Evolutionary conservation across 2,329 filamentous ascomycete species (phyloP), one percentile per base, ranked within the genome.

Genomic region (Tolypocladium cylindrosporum): DNA sequence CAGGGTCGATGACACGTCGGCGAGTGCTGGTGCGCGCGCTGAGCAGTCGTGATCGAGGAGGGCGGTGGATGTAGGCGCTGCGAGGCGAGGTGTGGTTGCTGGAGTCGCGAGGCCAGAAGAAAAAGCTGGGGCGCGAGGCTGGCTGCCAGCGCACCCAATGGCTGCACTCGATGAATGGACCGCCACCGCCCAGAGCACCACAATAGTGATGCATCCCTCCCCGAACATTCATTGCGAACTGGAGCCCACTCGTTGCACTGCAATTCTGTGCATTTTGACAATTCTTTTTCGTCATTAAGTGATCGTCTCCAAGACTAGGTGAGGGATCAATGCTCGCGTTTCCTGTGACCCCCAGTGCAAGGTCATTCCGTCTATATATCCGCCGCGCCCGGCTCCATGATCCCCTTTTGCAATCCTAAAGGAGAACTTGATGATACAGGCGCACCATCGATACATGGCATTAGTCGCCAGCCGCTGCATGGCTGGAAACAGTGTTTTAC

Each of bases 221-320:
- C 27, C 14, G 27, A 34, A 34, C 27, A 21, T 27, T 13, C 43
- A 16, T 31, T 31, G 43, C 11, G 24, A 43, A 11, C 3, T 39
- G 31, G 31, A 34, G 8, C 31, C 31, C 27, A 31, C 27, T 14
- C 45, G 13, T 34, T n/a, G 45, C 16, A 31, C 16, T 19, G 27
- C 8, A n/a, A 51, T 34, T 41, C 39, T n/a, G 16, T n/a, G 3
- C 2, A 14, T 11, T 37, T 50, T 21, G 19, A 51, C 37, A 54
- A 36, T 55, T 40, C 39, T 45, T 37, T 56, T 53, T 60, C 56
- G 53, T 56, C 55, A 57, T 55, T 43, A 58, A 59, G 45, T 52
- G 42, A 45, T 55, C 56, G 45, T 60, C 55, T 57, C 43, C 56
- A 56, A 56, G 40, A 55, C 48, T 9, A 41, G 52, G 31, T 11